Conservation (phyloP, 129 eudicot species). For the Arctium minus region DNA sequence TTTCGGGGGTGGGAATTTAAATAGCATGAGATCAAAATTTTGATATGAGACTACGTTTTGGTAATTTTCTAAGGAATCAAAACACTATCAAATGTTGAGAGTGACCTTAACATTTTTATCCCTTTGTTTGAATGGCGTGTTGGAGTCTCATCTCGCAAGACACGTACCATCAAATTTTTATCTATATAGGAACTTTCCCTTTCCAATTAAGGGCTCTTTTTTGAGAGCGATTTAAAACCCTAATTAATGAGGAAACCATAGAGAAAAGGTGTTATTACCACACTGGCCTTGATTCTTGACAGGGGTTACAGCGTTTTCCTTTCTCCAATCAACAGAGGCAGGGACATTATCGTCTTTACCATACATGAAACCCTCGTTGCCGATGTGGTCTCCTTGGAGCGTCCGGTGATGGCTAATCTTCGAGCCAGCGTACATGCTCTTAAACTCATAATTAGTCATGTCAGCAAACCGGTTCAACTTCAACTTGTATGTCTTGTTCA, state of each 20-base stretch:
- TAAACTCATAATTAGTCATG: slow-evolving; percentile 67
- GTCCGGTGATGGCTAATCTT: slow-evolving; percentile 52
- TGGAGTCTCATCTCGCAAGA: no score
- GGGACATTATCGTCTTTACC: slow-evolving; percentile 40
- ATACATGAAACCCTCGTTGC: slow-evolving; percentile 45
- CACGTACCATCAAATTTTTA: no score
- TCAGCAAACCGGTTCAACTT: slow-evolving; percentile 84
- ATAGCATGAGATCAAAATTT: no score
- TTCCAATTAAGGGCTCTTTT: no score
- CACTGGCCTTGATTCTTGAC: slow-evolving; percentile 92
- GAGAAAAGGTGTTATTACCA: slow-evolving; percentile 32
- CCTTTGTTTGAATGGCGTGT: no score
- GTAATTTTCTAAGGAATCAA: no score
- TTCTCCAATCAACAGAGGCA: slow-evolving; percentile 70
- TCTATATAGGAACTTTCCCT: not conserved
- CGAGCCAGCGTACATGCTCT: slow-evolving; percentile 49
- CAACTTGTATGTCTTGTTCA: slow-evolving; percentile 70
- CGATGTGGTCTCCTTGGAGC: slow-evolving; percentile 34
- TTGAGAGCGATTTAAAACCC: no score
- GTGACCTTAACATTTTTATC: no score
- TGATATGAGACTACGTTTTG: no score
- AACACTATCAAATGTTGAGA: no score
- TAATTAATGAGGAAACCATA: not conserved
- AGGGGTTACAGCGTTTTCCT: slow-evolving; percentile 51
- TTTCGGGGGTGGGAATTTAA: no score